Base-by-base conservation (phyloP, 2,329 filamentous ascomycete genomes). In the Botrytis hyacinthi region DNA sequence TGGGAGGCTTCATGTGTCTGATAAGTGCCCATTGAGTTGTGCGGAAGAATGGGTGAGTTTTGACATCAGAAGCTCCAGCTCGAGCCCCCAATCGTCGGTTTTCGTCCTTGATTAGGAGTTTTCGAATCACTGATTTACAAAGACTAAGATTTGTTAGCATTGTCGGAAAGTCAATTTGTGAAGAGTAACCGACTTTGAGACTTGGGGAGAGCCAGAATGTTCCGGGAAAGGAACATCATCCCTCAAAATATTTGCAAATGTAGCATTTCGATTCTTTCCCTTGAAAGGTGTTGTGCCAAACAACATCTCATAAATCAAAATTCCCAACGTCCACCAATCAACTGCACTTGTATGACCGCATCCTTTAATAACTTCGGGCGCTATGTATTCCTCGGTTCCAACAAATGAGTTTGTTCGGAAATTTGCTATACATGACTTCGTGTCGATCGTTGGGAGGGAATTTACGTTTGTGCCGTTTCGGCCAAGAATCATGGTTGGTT, bases 261-360 rank as follows among this genome's bases (percentile, higher is more conserved):
- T 99, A 22, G 95, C 94, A 80, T 98, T 99, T 57, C 96, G 90
- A 83, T 98, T 99, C 89, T 99, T 98, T 78, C 96, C 96, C 86
- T 99, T 99, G 88, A 99, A 99, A 1, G 96, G 96, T 0, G 96
- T 99, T 0, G 95, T 99, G 72, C 96, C 96, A 84, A 95, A 99
- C 51, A 99, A 87, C 96, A 99, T 99, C 83, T 99, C 96, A 82
- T 98, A 99, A 73, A 99, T 94, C 80, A 99, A 84, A 78, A 99
- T 98, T 32, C 96, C 96, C 71, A 99, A 84, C 0, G 96, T 99
- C 96, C 96, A 99, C 96, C 96, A 99, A 83, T 99, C 96, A 22
- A 99, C 96, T 22, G 96, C 96, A 81, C 95, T 98, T 12, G 96
- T 99, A 83, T 99, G 96, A 37, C 96, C 96, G 81, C 95, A 98